Base-by-base conservation (phyloP, 495 filamentous ascomycete species). In the Astrothelium subdiscretum region DNA sequence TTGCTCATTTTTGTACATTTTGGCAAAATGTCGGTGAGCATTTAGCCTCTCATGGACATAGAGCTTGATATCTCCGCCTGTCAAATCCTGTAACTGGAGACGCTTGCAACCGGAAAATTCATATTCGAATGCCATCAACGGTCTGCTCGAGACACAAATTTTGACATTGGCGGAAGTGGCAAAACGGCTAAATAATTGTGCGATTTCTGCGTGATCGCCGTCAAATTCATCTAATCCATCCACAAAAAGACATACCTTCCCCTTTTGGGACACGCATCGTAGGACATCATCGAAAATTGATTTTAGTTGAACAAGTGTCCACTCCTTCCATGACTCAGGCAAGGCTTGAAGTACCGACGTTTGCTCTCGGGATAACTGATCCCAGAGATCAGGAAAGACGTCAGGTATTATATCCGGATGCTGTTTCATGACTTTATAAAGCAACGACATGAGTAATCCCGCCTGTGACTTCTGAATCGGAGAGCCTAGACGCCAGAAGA, bases 171-270 rank as follows among this genome's bases (percentile, higher is more conserved):
- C 22, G 22, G 29, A 10, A 0, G 35, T 12, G 4, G 63, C 32
- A 10, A 75, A 32, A 0, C 51, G 13, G 11, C 44, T 52, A 4
- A 75, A 24, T 1, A 71, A 22, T n/a, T 64, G 44, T 20, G 77
- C 63, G 1, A 77, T 22, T 3, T 68, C 62, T 0, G 57, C 58
- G 4, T 73, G 65, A 26, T 73, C 66, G 1, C 70, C 71, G 8
- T 66, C 69, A 32, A 71, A 74, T 58, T 76, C 75, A 43, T 76
- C 73, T 8, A 78, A 63, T 1, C 70, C 75, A 43, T 76, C 75
- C 20, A 76, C 68, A 32, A 72, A 69, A 18, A 72, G 54, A 58
- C 62, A 67, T 26, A 60, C 20, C 42, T 48, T 48, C 20, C 42
- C 42, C 8, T 3, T 13, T 20, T 22, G 11, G n/a, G 42, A 48